These are phyloP conservation scores for Closterium sp. DNA, from an alignment of 139 green algal genomes.

Conservation along the genomic window DNA sequence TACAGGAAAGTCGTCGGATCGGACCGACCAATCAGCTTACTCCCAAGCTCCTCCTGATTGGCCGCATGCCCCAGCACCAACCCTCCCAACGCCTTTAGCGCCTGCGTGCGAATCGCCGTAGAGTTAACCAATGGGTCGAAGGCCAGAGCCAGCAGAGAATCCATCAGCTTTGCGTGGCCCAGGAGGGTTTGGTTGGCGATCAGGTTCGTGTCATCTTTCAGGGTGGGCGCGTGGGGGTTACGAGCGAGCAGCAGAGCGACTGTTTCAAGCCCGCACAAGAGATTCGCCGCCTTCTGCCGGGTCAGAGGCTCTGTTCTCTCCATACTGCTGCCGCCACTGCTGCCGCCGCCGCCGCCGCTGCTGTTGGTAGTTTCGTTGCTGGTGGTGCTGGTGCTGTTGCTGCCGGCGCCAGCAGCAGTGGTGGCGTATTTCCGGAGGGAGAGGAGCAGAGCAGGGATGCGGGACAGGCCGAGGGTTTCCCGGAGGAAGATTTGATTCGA, in stretches of 20 bases:
- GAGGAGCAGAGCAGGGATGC: conserved; percentile 28
- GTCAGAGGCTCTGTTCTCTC: not conserved
- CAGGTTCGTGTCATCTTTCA: conserved; percentile 31
- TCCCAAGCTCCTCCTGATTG: conserved; percentile 57
- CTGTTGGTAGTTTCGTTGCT: not conserved
- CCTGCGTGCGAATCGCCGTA: conserved; percentile 39
- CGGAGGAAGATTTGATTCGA: conserved; percentile 69
- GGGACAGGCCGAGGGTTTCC: conserved; percentile 35
- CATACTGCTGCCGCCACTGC: not conserved
- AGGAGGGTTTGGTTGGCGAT: conserved; percentile 56
- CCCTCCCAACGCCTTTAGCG: conserved; percentile 36
- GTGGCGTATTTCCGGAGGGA: conserved; percentile 35
- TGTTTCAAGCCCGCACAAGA: conserved; percentile 67
- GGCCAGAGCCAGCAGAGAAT: conserved; percentile 7
- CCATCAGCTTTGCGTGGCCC: conserved; percentile 36
- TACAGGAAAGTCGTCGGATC: not conserved
- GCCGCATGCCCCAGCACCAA: conserved; percentile 38
- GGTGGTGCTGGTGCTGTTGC: no score
- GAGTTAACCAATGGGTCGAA: conserved; percentile 17
- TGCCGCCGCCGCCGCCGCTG: not conserved
- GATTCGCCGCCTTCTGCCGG: conserved; percentile 23
- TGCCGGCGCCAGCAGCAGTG: not conserved
- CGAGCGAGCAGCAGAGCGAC: conserved; percentile 61
- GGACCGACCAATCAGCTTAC: conserved; percentile 8
- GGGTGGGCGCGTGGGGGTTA: not conserved